Base-by-base conservation (phyloP, 768 basidiomycete species). In the Sporobolomyces roseus region DNA sequence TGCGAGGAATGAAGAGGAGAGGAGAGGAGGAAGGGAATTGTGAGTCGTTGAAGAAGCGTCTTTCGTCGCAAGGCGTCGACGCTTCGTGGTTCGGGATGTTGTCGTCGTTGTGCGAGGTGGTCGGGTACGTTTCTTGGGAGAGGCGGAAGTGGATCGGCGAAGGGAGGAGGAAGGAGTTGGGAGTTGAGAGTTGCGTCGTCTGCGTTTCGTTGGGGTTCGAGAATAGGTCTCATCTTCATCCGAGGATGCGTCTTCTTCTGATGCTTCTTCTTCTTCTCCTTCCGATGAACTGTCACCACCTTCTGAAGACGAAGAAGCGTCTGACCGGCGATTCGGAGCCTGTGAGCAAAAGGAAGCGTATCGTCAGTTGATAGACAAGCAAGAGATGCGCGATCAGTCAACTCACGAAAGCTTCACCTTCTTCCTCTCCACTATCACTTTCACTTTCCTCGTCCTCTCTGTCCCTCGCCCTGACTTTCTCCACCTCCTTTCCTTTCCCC, bases 381-480 rank as follows among this genome's bases (percentile, higher is more conserved):
- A 23, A 23, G 21, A n/a, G 46, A n/a, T 9, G 13, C 17, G 38
- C 38, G 38, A 41, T 23, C 12, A 46, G 12, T 46, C 13, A 65
- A 77, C 77, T 66, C 78, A 77, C 63, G 38, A 65, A 64, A 43
- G 78, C 75, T 63, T 77, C 80, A 56, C 75, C 77, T 25, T 78
- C 32, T 62, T 78, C 80, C 53, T 76, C 78, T 21, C 78, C 32
- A 12, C 33, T 61, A 10, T 55, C 75, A n/a, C 59, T 65, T 2
- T 74, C 76, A 19, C 70, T 66, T 27, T 64, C 74, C 10, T 17
- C 17, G 19, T 68, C 56, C 51, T 64, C 36, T 5, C 23, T 4
- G 4, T 23, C 45, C 35, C n/a, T 56, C 58, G 3, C 30, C 45
- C 27, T 41, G 10, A 9, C 45, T 32, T 60, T 48, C 35, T 67